Percentiles rank a stretch among this genome's conserved stretches.
Conservation (phyloP, 2,329 filamentous ascomycete species). For the Apiospora koreana region DNA sequence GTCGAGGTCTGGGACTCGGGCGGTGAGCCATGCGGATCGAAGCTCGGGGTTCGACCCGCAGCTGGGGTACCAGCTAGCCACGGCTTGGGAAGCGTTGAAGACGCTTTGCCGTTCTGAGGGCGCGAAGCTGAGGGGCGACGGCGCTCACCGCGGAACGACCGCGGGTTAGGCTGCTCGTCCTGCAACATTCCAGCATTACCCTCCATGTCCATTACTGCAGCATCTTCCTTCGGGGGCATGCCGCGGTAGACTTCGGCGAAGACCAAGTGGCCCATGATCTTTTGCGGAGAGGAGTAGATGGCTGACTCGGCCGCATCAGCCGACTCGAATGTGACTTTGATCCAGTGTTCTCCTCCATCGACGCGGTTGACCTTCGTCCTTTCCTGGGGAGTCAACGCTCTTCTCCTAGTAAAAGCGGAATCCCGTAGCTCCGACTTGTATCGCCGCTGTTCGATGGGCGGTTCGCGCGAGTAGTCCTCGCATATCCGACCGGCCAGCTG, state of each 20-base stretch:
- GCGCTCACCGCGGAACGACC: conserved; percentile 13
- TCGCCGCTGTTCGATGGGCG: conserved; percentile 68
- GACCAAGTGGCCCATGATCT: conserved; percentile 69
- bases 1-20: conserved; percentile 52
- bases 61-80: conserved; percentile 24
- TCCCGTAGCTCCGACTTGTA: conserved; percentile 77
- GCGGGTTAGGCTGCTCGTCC: conserved; percentile 16
- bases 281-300: conserved; percentile 69
- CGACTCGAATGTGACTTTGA: conserved; percentile 81
- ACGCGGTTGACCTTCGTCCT: conserved; percentile 79
- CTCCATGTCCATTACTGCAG: conserved; percentile 58
- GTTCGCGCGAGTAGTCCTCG: conserved; percentile 88
- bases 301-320: conserved; percentile 70
- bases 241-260: conserved; percentile 71
- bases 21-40: conserved; percentile 39
- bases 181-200: conserved; percentile 39
- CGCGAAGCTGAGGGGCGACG: conserved; percentile 17
- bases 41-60: conserved; percentile 20
- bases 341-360: conserved; percentile 87
- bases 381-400: conserved; percentile 69
- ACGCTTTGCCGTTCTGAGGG: conserved; percentile 13
- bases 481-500: conserved; percentile 82
- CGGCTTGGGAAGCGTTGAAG: conserved; percentile 31
- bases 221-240: conserved; percentile 63
- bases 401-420: conserved; percentile 66